phyloP scores from a whole-genome alignment of 345 rosid species.

The Aegle marmelos region DNA sequence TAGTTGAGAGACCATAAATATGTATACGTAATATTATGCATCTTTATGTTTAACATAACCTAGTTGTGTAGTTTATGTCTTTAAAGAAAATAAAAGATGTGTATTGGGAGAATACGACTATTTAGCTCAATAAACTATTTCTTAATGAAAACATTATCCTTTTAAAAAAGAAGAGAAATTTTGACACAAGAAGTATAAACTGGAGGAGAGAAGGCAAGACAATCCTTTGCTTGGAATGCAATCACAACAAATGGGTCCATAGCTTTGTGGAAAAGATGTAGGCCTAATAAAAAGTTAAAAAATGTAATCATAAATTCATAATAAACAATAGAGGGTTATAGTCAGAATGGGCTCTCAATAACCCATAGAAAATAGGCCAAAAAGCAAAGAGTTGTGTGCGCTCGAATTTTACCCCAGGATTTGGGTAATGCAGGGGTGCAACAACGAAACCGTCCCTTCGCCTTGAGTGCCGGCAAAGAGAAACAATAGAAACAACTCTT shows the following conservation, averaged over 20 bases:
- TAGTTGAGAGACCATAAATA: not conserved
- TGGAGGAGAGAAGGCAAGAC: not conserved
- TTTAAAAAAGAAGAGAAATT: not conserved
- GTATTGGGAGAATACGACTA: not conserved
- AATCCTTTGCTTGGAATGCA: constrained; percentile 14
- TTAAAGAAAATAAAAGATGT: not conserved
- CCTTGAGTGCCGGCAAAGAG: not conserved
- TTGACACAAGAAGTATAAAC: not conserved
- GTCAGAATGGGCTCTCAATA: not conserved
- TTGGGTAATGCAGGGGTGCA: not conserved
- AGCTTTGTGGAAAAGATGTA: not conserved
- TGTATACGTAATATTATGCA: too few species aligned
- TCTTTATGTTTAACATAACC: not conserved
- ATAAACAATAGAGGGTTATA: not conserved
- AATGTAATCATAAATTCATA: not conserved
- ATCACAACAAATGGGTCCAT: not conserved
- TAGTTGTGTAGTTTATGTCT: too few species aligned
- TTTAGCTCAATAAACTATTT: not conserved
- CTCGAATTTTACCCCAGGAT: not conserved
- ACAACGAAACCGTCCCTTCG: not conserved
- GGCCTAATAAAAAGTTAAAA: not conserved
- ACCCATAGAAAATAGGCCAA: not conserved
- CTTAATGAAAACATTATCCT: not conserved
- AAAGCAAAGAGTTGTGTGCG: not conserved
- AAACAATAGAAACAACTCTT: not conserved